Percentiles rank a stretch among this genome's conserved stretches.
Conservation (phyloP, 2,329 filamentous ascomycete species). For the Cladosporium sp. region DNA sequence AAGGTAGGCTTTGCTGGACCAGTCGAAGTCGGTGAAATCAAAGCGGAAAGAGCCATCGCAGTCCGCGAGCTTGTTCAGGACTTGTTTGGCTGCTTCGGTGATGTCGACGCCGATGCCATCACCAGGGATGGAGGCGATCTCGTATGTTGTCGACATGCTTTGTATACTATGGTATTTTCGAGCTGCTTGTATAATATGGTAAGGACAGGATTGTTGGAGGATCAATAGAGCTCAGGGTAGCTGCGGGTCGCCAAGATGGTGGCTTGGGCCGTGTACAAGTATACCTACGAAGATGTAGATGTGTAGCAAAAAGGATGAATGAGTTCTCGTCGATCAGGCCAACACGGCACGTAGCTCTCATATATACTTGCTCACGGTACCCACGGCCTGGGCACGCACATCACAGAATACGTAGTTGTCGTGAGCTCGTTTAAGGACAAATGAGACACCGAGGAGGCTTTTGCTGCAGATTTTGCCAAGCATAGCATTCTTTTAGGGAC, state of each 20-base stretch:
- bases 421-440: not conserved
- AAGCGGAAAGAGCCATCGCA: constrained; percentile 49
- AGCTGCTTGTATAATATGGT: not conserved
- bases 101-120: constrained; percentile 67
- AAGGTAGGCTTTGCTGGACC: constrained; percentile 51
- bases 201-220: not conserved
- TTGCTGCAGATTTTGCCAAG: not conserved
- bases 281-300: not conserved
- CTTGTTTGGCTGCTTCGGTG: constrained; percentile 55
- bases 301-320: constrained; percentile 4
- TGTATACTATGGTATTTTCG: not conserved
- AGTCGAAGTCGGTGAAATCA: constrained; percentile 54
- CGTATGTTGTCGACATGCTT: constrained; percentile 18
- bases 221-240: not conserved
- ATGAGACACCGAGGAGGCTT: not conserved
- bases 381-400: not conserved
- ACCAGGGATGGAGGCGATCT: constrained; percentile 52
- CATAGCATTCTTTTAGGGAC: not conserved
- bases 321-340: constrained; percentile 2
- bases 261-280: not conserved
- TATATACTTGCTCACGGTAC: not conserved
- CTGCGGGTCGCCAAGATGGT: not conserved
- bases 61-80: constrained; percentile 48
- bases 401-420: not conserved
- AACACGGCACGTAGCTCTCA: not conserved